Evolutionary conservation across 495 filamentous ascomycete genomes (phyloP).

Genomic region (Amniculicola lignicola): DNA sequence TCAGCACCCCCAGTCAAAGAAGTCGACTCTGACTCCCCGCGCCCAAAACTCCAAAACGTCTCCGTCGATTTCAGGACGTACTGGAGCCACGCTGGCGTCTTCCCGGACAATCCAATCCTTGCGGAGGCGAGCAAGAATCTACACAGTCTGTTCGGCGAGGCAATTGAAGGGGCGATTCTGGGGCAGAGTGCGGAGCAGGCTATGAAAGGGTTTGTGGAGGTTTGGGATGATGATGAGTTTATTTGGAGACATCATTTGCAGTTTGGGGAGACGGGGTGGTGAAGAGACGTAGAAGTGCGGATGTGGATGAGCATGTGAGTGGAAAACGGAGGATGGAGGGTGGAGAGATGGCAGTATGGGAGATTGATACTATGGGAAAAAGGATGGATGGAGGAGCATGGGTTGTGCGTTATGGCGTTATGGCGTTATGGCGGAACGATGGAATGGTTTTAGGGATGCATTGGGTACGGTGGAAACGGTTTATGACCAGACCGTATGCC

Average conservation of each 20-base stretch:
- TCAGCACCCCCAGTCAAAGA: not conserved
- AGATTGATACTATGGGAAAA: too few species aligned
- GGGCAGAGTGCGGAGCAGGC: conserved; percentile 13
- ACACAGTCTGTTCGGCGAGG: conserved; percentile 22
- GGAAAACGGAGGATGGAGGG: too few species aligned
- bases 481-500: too few species aligned
- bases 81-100: not conserved
- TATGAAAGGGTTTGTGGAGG: conserved; percentile 19
- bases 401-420: too few species aligned
- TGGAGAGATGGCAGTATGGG: too few species aligned
- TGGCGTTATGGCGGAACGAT: too few species aligned
- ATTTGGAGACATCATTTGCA: conserved; percentile 24
- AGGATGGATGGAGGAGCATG: too few species aligned
- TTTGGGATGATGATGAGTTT: conserved; percentile 15
- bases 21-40: not conserved
- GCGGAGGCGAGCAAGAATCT: conserved; percentile 11
- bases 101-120: not conserved
- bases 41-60: not conserved
- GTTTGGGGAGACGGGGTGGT: conserved; percentile 16
- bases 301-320: too few species aligned
- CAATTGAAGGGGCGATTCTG: conserved; percentile 16
- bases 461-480: too few species aligned
- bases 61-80: conserved; percentile 10
- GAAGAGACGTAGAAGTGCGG: too few species aligned
- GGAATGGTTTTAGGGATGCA: too few species aligned